These are phyloP conservation scores for Parathielavia appendiculata DNA, from an alignment of 495 filamentous ascomycete species.

Conservation along the genomic window DNA sequence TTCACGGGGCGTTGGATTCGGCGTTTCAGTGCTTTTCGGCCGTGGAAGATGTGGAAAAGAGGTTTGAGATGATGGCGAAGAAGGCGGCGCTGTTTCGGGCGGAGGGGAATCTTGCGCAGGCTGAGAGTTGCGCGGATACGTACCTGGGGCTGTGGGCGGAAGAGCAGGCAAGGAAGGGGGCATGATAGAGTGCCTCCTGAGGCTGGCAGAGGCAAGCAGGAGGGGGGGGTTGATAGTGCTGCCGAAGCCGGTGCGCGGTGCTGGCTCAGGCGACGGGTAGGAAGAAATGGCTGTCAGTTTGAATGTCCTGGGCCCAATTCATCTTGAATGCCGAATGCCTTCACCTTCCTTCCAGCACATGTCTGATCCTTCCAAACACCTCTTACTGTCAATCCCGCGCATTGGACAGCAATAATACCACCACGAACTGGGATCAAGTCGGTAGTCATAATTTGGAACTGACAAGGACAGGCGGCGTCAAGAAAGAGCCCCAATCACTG, in stretches of 20 bases:
- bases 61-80: constrained; percentile 81
- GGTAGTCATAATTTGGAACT: background rate
- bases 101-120: constrained; percentile 62
- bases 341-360: background rate
- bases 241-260: background rate
- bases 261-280: background rate
- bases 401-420: background rate
- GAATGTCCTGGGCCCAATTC: background rate
- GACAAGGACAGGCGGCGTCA: background rate
- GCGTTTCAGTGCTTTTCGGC: constrained; percentile 61
- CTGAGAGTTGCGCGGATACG: constrained; percentile 69
- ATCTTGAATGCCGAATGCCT: background rate
- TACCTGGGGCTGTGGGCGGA: constrained; percentile 58
- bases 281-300: background rate
- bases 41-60: constrained; percentile 67
- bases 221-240: background rate
- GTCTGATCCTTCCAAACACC: background rate
- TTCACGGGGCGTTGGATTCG: constrained; percentile 61
- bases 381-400: background rate
- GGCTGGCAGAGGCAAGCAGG: background rate
- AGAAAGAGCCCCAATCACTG: background rate
- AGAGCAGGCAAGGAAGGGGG: constrained; percentile 24
- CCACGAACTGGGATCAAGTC: background rate
- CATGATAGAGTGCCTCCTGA: background rate
- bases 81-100: constrained; percentile 76